A percentile compares a stretch with the other conserved stretches of the same genome.
These are phyloP conservation scores for Termitomyces sp. DNA, from an alignment of 768 basidiomycete species.

Conservation along the genomic window DNA sequence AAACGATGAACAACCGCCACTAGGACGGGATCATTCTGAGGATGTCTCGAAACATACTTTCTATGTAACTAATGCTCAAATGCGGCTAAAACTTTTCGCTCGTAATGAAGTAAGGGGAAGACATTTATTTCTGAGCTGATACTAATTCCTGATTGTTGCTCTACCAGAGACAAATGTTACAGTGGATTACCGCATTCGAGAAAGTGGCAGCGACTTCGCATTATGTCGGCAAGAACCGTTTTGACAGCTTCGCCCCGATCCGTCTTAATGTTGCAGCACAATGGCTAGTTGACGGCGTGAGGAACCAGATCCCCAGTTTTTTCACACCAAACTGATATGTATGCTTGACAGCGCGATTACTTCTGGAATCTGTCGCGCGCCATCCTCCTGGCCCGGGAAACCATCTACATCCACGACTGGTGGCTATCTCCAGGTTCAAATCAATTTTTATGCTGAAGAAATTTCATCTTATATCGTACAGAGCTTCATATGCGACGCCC, in stretches of 20 bases:
- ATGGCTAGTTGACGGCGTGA: conserved; percentile 95
- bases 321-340: conserved; percentile 2
- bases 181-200: conserved; percentile 92
- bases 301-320: conserved; percentile 19
- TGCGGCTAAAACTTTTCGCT: conserved; percentile 80
- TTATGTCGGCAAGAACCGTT: conserved; percentile 79
- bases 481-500: conserved; percentile 86
- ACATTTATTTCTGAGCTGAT: not conserved
- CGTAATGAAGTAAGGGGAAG: conserved; percentile 64
- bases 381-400: conserved; percentile 80
- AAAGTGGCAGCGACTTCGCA: conserved; percentile 70
- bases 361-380: conserved; percentile 97
- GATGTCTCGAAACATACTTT: conserved; percentile 90
- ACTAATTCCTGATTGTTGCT: conserved; percentile 1
- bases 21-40: conserved; percentile 21
- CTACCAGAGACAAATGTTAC: conserved; percentile 84
- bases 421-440: conserved; percentile 83
- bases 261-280: conserved; percentile 91
- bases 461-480: conserved; percentile 17
- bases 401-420: conserved; percentile 97
- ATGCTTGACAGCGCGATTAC: conserved; percentile 77
- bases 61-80: conserved; percentile 88
- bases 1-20: conserved; percentile 14
- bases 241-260: conserved; percentile 91
- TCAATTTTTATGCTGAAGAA: not conserved